Evolutionary conservation across 2,329 filamentous ascomycete genomes (phyloP), one percentile per base, ranked within the genome.

Genomic region (Claviceps sp.): DNA sequence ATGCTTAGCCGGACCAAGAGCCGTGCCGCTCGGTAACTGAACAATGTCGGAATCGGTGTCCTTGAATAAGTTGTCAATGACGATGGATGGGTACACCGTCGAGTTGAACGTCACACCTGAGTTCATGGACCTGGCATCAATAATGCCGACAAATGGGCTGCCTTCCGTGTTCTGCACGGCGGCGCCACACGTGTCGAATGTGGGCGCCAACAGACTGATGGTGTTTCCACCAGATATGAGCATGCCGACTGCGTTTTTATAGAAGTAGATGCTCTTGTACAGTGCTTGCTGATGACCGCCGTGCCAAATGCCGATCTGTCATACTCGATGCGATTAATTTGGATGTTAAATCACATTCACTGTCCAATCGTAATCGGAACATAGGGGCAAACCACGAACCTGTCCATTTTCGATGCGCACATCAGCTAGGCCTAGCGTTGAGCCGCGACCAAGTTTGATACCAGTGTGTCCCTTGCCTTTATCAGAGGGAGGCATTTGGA

Each of bases 261-360:
- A 70, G 52, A 73, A 72, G 57, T 70, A 66, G 26, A 73, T 69
- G 55, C 62, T 64, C 60, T 73, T 73, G 57, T 68, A 72, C 1
- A 69, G 57, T 1, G 68, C 69, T 51, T 73, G 70, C 53, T 73
- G 70, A 51, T 73, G 70, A 4, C 68, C 67, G 53, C 70, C 58
- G 48, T 70, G 64, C 64, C 64, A 68, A 55, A 73, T 69, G 41
- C 70, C 70, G 44, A 70, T 70, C 65, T 68, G 67, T 30, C 14
- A n/a, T 16, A n/a, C 5, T 46, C 37, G 17, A 51, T 50, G 24
- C n/a, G 19, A 14, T 48, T 37, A 45, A 38, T 34, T 34, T 34
- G 30, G 30, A 4, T 34, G 3, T 34, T 34, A 1, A 34, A 34
- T 11, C 10, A 3, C 30, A 34, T 34, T 34, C 30, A 11, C 30